A percentile compares a stretch with the other conserved stretches of the same genome.
Conservation (phyloP, 2,329 filamentous ascomycete species). For the Penicillium sp. region DNA sequence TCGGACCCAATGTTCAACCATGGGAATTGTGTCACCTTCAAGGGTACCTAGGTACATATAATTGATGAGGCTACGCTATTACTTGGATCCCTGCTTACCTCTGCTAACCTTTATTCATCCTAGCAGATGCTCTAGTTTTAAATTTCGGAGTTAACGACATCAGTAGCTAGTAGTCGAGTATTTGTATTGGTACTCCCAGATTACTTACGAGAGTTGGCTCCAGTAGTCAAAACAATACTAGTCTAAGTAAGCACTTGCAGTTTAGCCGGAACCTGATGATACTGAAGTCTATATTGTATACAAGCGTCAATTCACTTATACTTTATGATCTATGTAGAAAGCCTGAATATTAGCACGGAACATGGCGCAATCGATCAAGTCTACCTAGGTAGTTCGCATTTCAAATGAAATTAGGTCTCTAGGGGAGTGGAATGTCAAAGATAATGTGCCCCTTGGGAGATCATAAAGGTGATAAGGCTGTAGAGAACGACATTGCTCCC, state of each 20-base stretch:
- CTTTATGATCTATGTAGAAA: background rate
- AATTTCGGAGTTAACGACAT: background rate
- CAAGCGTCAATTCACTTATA: no score
- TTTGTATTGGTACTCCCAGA: no score
- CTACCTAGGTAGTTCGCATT: background rate
- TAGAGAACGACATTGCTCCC: slow-evolving; percentile 5
- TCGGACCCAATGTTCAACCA: background rate
- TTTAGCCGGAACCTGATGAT: background rate
- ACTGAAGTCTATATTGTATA: background rate
- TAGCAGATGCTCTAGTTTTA: background rate
- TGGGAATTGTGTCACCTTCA: no score
- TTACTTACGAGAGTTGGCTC: no score
- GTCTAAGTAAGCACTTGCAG: no score
- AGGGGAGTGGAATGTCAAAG: slow-evolving; percentile 15
- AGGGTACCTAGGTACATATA: no score
- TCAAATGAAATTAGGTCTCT: slow-evolving; percentile 7
- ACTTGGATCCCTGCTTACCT: no score
- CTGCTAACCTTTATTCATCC: background rate
- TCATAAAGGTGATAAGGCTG: background rate
- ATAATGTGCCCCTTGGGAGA: slow-evolving; percentile 8
- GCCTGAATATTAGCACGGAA: background rate
- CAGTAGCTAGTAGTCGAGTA: no score
- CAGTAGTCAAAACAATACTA: no score
- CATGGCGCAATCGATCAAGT: background rate
- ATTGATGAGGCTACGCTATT: no score